Evolutionary conservation across 371 early-diverging fungal species (phyloP).

Genomic region (Syncephalastrum racemosum): DNA sequence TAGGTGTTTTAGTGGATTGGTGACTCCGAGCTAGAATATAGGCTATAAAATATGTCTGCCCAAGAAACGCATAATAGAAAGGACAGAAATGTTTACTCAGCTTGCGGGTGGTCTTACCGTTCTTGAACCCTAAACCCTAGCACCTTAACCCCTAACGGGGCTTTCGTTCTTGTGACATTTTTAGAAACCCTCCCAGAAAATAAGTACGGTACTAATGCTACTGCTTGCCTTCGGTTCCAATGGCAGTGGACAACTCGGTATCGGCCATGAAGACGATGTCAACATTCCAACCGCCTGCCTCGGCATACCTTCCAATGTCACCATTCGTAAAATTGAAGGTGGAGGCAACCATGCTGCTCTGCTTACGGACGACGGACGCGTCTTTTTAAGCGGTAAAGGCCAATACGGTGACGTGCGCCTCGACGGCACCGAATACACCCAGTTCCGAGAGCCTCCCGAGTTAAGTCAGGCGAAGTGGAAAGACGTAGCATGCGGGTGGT

Average conservation of each 20-base stretch:
- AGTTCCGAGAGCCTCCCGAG: neutral
- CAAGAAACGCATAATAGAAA: no score
- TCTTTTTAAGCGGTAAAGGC: constrained; percentile 3
- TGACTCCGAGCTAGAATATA: no score
- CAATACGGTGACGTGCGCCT: constrained; percentile 18
- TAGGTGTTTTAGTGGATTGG: no score
- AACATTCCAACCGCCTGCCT: constrained; percentile 23
- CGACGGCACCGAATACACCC: neutral
- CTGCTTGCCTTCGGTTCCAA: constrained; percentile 60
- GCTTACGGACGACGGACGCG: constrained; percentile 32
- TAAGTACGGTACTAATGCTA: no score
- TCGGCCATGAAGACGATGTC: constrained; percentile 50
- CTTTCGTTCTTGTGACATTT: no score
- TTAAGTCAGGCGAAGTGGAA: constrained; percentile 23
- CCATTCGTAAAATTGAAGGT: constrained; percentile 36
- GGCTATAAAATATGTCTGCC: no score
- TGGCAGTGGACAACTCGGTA: constrained; percentile 63
- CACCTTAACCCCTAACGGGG: no score
- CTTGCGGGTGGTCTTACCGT: no score
- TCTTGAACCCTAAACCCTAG: no score
- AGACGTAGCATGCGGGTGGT: constrained; percentile 65
- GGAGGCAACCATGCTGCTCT: constrained; percentile 70
- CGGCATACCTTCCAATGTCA: constrained; percentile 23
- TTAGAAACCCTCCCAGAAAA: no score
- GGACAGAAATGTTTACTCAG: no score